These are phyloP conservation scores for Salix exigua DNA, from an alignment of 345 rosid genomes.

Conservation along the genomic window DNA sequence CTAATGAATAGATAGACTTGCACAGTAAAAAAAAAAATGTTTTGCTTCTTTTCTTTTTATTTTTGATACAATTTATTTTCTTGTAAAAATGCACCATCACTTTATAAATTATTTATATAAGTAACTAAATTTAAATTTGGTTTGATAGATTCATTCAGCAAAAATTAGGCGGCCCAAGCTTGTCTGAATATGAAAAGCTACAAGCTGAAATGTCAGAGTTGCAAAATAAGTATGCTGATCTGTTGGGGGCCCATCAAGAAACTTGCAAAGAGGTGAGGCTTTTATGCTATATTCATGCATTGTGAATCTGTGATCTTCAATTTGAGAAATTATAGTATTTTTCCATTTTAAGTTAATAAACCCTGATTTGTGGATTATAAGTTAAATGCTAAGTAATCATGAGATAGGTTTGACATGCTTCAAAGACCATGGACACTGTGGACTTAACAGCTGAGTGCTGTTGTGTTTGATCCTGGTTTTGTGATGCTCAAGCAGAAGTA, in stretches of 20 bases:
- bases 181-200: conserved; percentile 73
- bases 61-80: not conserved
- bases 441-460: not conserved
- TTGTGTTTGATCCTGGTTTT: not conserved
- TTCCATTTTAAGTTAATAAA: not conserved
- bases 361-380: not conserved
- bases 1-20: not conserved
- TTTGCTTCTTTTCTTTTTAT: not conserved
- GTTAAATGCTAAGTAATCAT: not conserved
- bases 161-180: conserved; percentile 73
- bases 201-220: conserved; percentile 74
- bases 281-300: not conserved
- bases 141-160: conserved; percentile 71
- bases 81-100: not conserved
- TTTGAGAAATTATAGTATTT: not conserved
- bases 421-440: not conserved
- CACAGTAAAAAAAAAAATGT: not conserved
- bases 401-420: not conserved
- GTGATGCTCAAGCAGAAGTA: not conserved
- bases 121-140: not conserved
- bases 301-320: too few relatives aligned
- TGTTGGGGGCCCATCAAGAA: conserved; percentile 61
- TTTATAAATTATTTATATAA: not conserved
- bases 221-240: conserved; percentile 64
- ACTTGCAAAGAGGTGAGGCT: conserved; percentile 58